phyloP scores from a whole-genome alignment of 1,139 yeast species.

The Eremothecium cymbalariae region DNA sequence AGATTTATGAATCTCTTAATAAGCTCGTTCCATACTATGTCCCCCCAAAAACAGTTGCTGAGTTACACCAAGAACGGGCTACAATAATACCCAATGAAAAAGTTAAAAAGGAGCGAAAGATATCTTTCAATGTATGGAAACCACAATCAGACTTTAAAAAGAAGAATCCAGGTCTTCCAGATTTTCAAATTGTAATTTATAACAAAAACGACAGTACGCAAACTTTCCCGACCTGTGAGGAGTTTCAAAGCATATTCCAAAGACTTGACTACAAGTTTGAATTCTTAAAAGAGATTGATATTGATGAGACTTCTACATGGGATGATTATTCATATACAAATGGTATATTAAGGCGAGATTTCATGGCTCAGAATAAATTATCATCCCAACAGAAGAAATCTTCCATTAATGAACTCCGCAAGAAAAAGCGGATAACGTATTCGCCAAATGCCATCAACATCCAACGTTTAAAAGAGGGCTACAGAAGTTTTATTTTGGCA shows the following conservation, averaged over 20 bases:
- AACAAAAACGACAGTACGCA: conserved; percentile 38
- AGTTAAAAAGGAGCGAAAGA: conserved; percentile 1
- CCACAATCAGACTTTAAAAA: conserved; percentile 68
- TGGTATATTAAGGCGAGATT: conserved; percentile 24
- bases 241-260: conserved; percentile 22
- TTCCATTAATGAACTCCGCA: conserved; percentile 14
- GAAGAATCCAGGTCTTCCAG: conserved; percentile 61
- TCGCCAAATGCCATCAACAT: conserved; percentile 24
- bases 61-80: conserved; percentile 8
- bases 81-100: background rate
- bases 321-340: conserved; percentile 20
- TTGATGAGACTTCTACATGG: conserved; percentile 19
- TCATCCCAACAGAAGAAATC: conserved; percentile 25
- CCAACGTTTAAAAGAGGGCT: conserved; percentile 40
- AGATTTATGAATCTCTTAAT: conserved; percentile 36
- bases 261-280: conserved; percentile 26
- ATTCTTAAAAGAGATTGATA: conserved; percentile 16
- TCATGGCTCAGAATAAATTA: conserved; percentile 16
- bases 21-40: conserved; percentile 32
- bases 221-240: conserved; percentile 47
- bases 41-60: conserved; percentile 17
- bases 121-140: conserved; percentile 68
- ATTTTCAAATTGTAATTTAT: conserved; percentile 60
- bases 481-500: conserved; percentile 50
- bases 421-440: conserved; percentile 30